Conservation (phyloP, 2,329 filamentous ascomycete genomes). For the Ophiobolus disseminans region DNA sequence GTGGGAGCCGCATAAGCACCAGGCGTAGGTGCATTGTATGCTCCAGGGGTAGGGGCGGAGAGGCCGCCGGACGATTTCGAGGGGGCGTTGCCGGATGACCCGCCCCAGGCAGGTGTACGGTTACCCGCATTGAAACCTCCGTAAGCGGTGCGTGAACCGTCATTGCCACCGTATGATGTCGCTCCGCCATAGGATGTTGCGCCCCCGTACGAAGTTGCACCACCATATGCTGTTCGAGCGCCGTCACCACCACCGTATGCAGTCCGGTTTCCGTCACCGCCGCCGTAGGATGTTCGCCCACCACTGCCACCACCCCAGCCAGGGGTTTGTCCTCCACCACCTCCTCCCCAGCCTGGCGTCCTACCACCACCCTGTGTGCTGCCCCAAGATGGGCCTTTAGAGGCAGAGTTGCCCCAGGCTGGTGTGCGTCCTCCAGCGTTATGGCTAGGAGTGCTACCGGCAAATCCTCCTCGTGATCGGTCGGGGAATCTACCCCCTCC, state of each 20-base stretch:
- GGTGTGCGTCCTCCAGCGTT: conserved; percentile 47
- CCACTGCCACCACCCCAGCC: conserved; percentile 58
- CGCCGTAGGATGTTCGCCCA: conserved; percentile 47
- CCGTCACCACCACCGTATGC: conserved; percentile 50
- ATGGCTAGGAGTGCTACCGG: conserved; percentile 45
- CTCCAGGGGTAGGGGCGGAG: conserved; percentile 41
- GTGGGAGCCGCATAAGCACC: conserved; percentile 47
- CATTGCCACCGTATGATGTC: conserved; percentile 44
- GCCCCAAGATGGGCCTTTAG: conserved; percentile 61
- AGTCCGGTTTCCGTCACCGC: conserved; percentile 47
- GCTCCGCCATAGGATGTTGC: conserved; percentile 58
- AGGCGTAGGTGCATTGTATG: conserved; percentile 47
- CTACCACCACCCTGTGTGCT: conserved; percentile 51
- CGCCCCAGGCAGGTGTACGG: conserved; percentile 61
- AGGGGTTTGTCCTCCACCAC: conserved; percentile 54
- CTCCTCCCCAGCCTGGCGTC: conserved; percentile 54
- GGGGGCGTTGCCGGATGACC: conserved; percentile 52
- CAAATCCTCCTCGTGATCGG: conserved; percentile 49
- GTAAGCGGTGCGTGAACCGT: conserved; percentile 52
- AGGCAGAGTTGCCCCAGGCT: conserved; percentile 38
- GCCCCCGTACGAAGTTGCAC: conserved; percentile 40
- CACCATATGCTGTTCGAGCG: conserved; percentile 51
- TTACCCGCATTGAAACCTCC: conserved; percentile 62
- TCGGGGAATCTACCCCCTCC: conserved; percentile 49
- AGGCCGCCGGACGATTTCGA: conserved; percentile 37